phyloP scores from a whole-genome alignment of 2,329 filamentous ascomycete genomes.

The Simplicillium aogashimaense region DNA sequence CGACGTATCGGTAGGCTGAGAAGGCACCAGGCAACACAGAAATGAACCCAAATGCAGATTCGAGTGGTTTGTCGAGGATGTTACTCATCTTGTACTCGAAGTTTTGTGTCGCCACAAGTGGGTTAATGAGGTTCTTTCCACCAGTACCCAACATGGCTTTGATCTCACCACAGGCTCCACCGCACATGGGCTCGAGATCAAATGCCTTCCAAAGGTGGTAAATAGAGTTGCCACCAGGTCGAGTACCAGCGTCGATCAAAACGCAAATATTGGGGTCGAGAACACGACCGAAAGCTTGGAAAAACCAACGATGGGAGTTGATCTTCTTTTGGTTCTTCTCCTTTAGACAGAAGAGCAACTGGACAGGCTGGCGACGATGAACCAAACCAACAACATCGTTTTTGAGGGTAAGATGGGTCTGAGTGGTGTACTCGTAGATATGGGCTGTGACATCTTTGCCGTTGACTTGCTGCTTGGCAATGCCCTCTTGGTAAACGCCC shows the following conservation, averaged over 20 bases:
- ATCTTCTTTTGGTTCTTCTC: conserved; percentile 99
- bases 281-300: conserved; percentile 88
- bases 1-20: conserved; percentile 93
- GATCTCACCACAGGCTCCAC: conserved; percentile 95
- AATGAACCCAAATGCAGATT: conserved; percentile 97
- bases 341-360: conserved; percentile 96
- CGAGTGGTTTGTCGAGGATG: conserved; percentile 93
- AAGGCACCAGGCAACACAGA: conserved; percentile 94
- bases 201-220: conserved; percentile 99
- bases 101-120: conserved; percentile 90
- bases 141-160: conserved; percentile 87
- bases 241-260: conserved; percentile 89
- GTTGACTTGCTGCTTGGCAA: conserved; percentile 97
- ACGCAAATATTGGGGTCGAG: conserved; percentile 96
- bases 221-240: conserved; percentile 86
- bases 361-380: conserved; percentile 79
- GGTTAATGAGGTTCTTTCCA: conserved; percentile 84
- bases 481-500: conserved; percentile 96
- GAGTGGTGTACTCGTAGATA: conserved; percentile 91
- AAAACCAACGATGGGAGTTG: conserved; percentile 99
- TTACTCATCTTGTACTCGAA: conserved; percentile 99
- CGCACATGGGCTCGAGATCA: conserved; percentile 94
- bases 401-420: conserved; percentile 81
- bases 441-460: conserved; percentile 92
- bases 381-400: conserved; percentile 80